Conservation (phyloP, 352 stramenopile genomes). For the Globisporangium iwayamae region DNA sequence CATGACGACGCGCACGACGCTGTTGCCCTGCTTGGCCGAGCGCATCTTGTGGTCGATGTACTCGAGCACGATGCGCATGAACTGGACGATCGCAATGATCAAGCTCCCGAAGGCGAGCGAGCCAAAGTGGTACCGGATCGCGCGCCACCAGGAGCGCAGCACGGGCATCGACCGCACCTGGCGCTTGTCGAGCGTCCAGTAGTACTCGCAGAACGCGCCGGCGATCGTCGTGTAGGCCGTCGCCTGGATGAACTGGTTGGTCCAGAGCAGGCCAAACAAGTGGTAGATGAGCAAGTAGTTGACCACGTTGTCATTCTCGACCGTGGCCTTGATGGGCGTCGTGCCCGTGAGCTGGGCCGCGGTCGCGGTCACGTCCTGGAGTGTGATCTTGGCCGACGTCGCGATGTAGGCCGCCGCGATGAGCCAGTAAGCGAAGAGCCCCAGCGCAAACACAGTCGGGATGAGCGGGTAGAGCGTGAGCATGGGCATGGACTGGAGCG, state of each 20-base stretch:
- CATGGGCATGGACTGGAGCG: conserved; percentile 72
- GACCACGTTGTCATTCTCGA: conserved; percentile 59
- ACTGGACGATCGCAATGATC: conserved; percentile 84
- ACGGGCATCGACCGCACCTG: conserved; percentile 45
- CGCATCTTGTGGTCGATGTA: conserved; percentile 82
- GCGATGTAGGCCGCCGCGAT: conserved; percentile 77
- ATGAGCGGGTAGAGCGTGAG: conserved; percentile 77
- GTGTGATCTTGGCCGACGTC: conserved; percentile 49
- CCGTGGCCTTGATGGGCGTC: conserved; percentile 28
- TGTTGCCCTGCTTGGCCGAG: conserved; percentile 59
- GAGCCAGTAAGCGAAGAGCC: conserved; percentile 72
- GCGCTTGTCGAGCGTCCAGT: conserved; percentile 83
- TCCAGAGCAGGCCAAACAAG: conserved; percentile 83
- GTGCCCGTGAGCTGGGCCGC: conserved; percentile 22
- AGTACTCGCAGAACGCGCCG: conserved; percentile 82
- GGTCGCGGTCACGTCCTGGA: conserved; percentile 39
- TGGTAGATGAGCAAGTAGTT: conserved; percentile 85
- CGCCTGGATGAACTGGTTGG: conserved; percentile 82
- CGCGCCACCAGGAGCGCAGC: conserved; percentile 55
- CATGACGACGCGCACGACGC: conserved; percentile 67
- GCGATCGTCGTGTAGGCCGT: conserved; percentile 71
- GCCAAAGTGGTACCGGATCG: conserved; percentile 75
- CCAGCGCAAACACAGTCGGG: conserved; percentile 60
- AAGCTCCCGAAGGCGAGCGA: conserved; percentile 86
- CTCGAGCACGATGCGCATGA: conserved; percentile 64